Base-by-base conservation (phyloP, 1,284 basidiomycete genomes). In the Trichosporon sp. region DNA sequence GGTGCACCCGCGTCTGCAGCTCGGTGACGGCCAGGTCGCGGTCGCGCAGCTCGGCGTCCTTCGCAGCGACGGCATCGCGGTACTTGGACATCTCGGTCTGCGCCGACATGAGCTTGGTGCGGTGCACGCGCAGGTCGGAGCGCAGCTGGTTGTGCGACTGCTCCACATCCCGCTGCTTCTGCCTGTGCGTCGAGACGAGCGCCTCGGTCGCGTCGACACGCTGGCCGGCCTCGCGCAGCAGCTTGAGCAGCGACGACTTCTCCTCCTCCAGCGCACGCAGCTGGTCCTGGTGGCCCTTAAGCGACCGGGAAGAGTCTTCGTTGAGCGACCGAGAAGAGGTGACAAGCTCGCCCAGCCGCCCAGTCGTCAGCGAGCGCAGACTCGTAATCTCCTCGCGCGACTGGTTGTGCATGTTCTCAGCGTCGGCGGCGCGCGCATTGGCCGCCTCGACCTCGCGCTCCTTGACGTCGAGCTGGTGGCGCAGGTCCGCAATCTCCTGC, bases 311-410 rank as follows among this genome's bases (percentile, higher is more conserved):
- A 73, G 93, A 90, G 74, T 92, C 90, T 13, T 87, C 85, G 73
- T 85, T 86, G 60, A 91, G 83, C 70, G 91, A 89, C 40, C 88
- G 87, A 81, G 93, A 90, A 2, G 88, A 86, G 73, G 92, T 90
- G 58, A 96, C 82, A 13, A 97, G 82, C 73, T 94, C 87, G 33
- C 92, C 91, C 2, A 97, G 84, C 67, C 88, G 85, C 46, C 89
- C 88, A 0, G 90, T 92, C 2, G 92, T 94, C 54, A 94, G 82
- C 9, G 88, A 87, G 57, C 92, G 85, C 77, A 93, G 87, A 2
- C 88, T 87, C 75, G 93, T 91, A 4, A 91, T 90, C 81, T 96
- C 93, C 78, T 95, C 91, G 10, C 92, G 86, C 40, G 91, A 91
- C 76, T 90, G 90, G 31, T 90, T 86, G 89, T 91, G 94, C 10